Evolutionary conservation across 805 yeast genomes (phyloP), one percentile per base, ranked within the genome.

Genomic region (Zygosaccharomyces siamensis): DNA sequence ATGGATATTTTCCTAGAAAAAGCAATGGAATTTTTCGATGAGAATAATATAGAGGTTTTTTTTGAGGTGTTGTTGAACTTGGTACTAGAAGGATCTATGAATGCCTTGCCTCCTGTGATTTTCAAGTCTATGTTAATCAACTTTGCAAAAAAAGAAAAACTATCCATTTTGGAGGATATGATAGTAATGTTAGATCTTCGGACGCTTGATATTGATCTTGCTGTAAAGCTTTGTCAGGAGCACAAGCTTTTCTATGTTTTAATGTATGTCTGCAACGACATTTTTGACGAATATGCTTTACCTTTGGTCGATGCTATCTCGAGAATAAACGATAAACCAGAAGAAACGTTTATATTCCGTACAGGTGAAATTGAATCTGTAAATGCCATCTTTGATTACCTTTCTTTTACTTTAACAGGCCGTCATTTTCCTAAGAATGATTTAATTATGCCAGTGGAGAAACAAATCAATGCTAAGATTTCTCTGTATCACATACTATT

Each of bases 381-480:
- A 49, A 53, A 53, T 30, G 72, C 72, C 52, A 69, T 80, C 2
- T 84, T 70, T 56, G 75, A 82, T 0, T 92, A 85, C 60, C 62
- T 90, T 51, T 76, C 89, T 0, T 85, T 80, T 58, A 69, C 82
- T 8, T 69, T 88, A 24, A 83, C 92, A 0, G 95, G 95, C 0
- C 72, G 93, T 47, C 84, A 83, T 50, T 92, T 83, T 62, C 97
- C 97, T 0, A 81, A 85, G 1, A 86, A 85, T 39, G 66, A 70
- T 26, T 63, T 65, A 16, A 71, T 84, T 20, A 69, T 63, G 3
- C 65, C 61, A 7, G 60, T 55, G 3, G 54, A 61, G 4, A 66
- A 65, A n/a, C 61, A 63, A 1, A 45, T 58, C 0, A 50, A 61
- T 3, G 81, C 83, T 0, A 84, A 85, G 57, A 50, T 71, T 21